Conservation (phyloP, 192 early-diverging fungal genomes). For the Anaeromyces robustus region DNA sequence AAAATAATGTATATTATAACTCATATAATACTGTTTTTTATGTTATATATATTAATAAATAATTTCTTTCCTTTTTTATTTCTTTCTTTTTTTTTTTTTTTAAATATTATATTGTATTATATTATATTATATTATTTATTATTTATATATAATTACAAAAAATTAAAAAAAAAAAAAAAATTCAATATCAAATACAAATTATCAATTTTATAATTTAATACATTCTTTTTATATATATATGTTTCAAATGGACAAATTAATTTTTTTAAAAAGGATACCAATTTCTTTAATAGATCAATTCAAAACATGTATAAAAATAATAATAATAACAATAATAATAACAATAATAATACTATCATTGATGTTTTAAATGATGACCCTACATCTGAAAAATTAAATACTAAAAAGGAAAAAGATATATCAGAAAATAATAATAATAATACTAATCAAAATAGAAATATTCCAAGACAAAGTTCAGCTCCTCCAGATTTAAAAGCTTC, state of each 20-base stretch:
- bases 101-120: too few relatives aligned
- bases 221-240: background rate
- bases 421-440: too few relatives aligned
- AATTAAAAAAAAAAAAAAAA: background rate
- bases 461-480: background rate
- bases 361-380: background rate
- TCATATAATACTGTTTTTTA: too few relatives aligned
- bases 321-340: background rate
- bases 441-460: background rate
- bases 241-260: background rate
- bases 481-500: background rate
- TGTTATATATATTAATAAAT: too few relatives aligned
- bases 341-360: background rate
- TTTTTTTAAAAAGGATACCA: constrained; percentile 11
- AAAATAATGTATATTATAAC: too few relatives aligned
- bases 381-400: too few relatives aligned
- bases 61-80: background rate
- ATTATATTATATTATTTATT: too few relatives aligned
- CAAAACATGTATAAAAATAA: constrained; percentile 11
- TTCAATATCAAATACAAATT: background rate
- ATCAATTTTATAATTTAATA: background rate
- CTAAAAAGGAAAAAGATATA: background rate
- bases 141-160: background rate
- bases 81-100: background rate
- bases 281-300: constrained; percentile 18